A percentile compares a stretch with the other conserved stretches of the same genome.
These are phyloP conservation scores for Lathyrus sativus DNA, from an alignment of 306 rosid species.

Conservation along the genomic window DNA sequence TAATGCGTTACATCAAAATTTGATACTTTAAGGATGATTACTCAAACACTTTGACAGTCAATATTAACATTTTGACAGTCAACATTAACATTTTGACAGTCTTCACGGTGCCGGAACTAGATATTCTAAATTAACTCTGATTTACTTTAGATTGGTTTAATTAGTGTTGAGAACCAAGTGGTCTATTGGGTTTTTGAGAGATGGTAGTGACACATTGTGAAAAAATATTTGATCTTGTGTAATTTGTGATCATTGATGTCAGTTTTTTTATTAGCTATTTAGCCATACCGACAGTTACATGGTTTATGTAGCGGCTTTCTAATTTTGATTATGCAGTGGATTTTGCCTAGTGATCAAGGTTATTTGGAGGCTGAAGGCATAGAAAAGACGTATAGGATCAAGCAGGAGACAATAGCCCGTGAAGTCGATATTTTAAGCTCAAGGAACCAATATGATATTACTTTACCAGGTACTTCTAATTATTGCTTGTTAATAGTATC, in stretches of 20 bases:
- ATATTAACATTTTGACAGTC: too few species aligned
- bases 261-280: slow-evolving; percentile 1
- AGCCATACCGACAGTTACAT: slow-evolving; percentile 16
- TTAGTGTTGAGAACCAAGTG: slow-evolving; percentile 24
- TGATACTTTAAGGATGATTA: neutral
- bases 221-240: neutral
- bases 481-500: slow-evolving; percentile 27
- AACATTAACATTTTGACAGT: too few species aligned
- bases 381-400: slow-evolving; percentile 80
- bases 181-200: slow-evolving; percentile 16
- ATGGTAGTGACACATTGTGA: neutral
- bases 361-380: slow-evolving; percentile 81
- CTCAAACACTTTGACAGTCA: neutral
- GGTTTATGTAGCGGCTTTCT: slow-evolving; percentile 4
- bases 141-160: neutral
- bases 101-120: neutral
- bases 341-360: slow-evolving; percentile 82
- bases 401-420: slow-evolving; percentile 62
- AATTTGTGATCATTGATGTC: neutral
- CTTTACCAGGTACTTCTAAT: slow-evolving; percentile 67
- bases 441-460: slow-evolving; percentile 71
- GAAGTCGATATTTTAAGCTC: slow-evolving; percentile 73
- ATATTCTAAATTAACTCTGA: neutral
- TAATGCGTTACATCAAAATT: slow-evolving; percentile 1
- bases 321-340: slow-evolving; percentile 60